Percentiles rank a stretch among this genome's conserved stretches.
phyloP scores from a whole-genome alignment of 805 yeast genomes.

The Metschnikowia gruessii region DNA sequence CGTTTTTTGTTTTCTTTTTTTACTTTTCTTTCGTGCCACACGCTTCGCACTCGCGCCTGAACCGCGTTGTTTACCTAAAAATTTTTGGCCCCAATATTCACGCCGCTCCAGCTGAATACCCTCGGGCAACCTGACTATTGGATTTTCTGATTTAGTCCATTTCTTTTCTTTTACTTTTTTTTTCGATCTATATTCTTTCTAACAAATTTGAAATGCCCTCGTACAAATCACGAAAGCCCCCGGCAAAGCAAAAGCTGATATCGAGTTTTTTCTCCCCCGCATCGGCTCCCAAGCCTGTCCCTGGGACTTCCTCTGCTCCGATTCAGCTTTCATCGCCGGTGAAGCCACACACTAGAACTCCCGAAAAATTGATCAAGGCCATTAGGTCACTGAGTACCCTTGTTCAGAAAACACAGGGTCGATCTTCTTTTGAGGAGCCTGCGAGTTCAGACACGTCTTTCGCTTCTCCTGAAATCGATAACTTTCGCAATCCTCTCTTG shows the following conservation, averaged over 20 bases:
- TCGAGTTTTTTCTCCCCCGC: slow-evolving; percentile 27
- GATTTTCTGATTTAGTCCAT: no score
- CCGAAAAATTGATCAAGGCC: slow-evolving; percentile 6
- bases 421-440: slow-evolving; percentile 19
- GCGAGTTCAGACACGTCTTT: slow-evolving; percentile 33
- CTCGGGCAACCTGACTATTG: no score
- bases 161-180: background rate
- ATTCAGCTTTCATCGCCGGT: background rate
- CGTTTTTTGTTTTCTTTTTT: background rate
- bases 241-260: slow-evolving; percentile 26
- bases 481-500: slow-evolving; percentile 35
- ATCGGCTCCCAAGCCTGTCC: slow-evolving; percentile 2
- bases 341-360: slow-evolving; percentile 3
- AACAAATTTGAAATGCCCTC: slow-evolving; percentile 7
- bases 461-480: slow-evolving; percentile 37
- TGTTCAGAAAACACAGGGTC: slow-evolving; percentile 10
- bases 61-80: background rate
- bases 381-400: slow-evolving; percentile 6
- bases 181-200: background rate
- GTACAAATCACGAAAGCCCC: slow-evolving; percentile 14
- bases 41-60: background rate
- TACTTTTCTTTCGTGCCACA: background rate
- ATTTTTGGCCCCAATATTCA: slow-evolving; percentile 2
- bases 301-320: slow-evolving; percentile 3
- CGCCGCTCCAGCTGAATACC: background rate